Conservation (phyloP, 1,284 basidiomycete species). For the Ustilago crameri region DNA sequence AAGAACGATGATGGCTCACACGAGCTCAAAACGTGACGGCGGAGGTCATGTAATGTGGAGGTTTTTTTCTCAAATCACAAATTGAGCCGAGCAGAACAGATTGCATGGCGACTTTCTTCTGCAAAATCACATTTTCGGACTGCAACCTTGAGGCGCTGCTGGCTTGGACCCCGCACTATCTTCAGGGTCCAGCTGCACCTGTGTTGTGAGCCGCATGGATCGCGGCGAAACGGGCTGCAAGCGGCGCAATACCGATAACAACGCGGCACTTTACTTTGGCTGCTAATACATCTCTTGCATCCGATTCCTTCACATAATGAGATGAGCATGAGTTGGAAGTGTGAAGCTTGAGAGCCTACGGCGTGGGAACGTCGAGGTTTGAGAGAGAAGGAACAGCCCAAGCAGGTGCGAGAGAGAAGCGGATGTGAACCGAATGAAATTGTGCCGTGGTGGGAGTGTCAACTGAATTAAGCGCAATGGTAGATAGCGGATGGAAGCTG, state of each 20-base stretch:
- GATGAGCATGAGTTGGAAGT: no score
- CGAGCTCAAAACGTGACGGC: neutral
- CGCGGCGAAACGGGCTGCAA: neutral
- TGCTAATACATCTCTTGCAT: neutral
- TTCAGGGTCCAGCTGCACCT: slow-evolving; percentile 15
- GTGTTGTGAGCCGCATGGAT: neutral
- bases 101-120: neutral
- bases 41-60: neutral
- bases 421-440: neutral
- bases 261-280: neutral
- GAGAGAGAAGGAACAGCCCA: neutral
- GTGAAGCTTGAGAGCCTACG: neutral
- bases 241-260: neutral
- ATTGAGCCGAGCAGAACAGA: no score
- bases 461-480: neutral
- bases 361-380: neutral
- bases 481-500: neutral
- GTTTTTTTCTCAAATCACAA: slow-evolving; percentile 1
- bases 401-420: neutral
- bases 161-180: neutral
- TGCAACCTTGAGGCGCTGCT: no score
- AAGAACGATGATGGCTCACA: neutral
- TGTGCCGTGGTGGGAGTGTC: neutral
- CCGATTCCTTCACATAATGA: no score
- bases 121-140: neutral